Evolutionary conservation across 306 rosid species (phyloP), one percentile per base, ranked within the genome.

Genomic region (Quercus ilex): DNA sequence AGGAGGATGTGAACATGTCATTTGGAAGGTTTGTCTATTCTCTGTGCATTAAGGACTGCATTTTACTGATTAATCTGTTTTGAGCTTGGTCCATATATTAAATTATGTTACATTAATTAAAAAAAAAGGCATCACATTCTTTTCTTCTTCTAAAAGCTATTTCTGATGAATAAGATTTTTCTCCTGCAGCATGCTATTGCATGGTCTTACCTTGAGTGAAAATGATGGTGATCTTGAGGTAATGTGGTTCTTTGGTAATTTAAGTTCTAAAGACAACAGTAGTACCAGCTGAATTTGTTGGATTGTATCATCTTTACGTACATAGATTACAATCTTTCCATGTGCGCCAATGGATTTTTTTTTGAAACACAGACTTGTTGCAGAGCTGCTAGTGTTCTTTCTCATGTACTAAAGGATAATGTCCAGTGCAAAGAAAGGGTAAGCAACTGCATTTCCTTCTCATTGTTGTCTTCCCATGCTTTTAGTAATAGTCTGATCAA

Each of bases 311-410:
- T 73, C 21, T 77, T 15, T 73, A 77, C 43, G 26, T 72, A 57
- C 18, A 28, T 25, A 52, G 21, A 5, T 83, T 30, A 69, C 59
- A 26, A 21, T 77, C 43, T 69, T 70, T 76, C 53, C 6, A 65
- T 60, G 17, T 60, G 64, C 55, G 3, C 10, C 35, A 58, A 38
- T 71, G 62, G 64, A 26, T 38, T 56, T 25, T 30, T 30, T 73
- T 59, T 35, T 5, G 74, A 71, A 62, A 43, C 83, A 86, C 90
- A 92, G 99, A 90, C 89, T 76, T 95, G 94, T 85, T 84, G 94
- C 89, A 90, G 99, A 88, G 99, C 98, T 55, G 97, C 99, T 55
- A 90, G 96, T 78, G 97, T 95, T 85, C 98, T 95, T 73, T 85
- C 99, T 58, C 94, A 93, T 86, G 86, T 93, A 77, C 84, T 95